Percentiles rank a stretch among this genome's conserved stretches.
Evolutionary conservation across 352 stramenopile genomes (phyloP).

Genomic region (Phytophthora colocasiae): DNA sequence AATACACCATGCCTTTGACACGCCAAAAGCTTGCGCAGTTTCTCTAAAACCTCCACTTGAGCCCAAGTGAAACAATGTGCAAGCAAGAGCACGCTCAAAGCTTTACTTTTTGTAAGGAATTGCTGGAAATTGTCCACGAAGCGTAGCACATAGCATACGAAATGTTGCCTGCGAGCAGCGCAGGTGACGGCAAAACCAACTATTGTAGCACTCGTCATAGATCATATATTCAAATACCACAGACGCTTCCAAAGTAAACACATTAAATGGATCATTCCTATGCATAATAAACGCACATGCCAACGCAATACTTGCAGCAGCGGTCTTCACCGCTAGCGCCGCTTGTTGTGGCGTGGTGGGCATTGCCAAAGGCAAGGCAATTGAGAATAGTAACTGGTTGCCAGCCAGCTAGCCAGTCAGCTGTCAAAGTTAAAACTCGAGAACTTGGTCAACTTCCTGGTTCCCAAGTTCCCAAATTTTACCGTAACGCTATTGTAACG

Average conservation of each 20-base stretch:
- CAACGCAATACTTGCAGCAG: no score
- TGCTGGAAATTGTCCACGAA: background rate
- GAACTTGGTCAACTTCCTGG: no score
- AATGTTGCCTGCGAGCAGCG: conserved; percentile 3
- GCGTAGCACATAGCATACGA: background rate
- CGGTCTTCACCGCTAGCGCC: no score
- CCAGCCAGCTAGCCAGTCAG: no score
- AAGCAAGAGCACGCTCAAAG: conserved; percentile 16
- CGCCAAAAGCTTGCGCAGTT: conserved; percentile 15
- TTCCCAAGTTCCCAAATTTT: no score
- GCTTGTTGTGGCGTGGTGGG: no score
- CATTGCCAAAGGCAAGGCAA: no score
- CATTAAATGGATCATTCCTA: conserved; percentile 4
- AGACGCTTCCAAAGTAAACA: conserved; percentile 14
- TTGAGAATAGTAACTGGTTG: no score
- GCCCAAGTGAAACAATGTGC: conserved; percentile 19
- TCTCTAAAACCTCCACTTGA: conserved; percentile 15
- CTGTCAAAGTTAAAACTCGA: no score
- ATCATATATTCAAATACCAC: conserved; percentile 11
- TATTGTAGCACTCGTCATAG: conserved; percentile 8
- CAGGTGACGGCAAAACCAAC: conserved; percentile 22
- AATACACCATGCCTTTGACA: conserved; percentile 23
- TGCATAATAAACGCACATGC: no score
- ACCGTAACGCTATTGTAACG: no score
- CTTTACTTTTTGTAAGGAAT: background rate